Evolutionary conservation across 805 yeast species (phyloP).

Genomic region (Ogataea pini): DNA sequence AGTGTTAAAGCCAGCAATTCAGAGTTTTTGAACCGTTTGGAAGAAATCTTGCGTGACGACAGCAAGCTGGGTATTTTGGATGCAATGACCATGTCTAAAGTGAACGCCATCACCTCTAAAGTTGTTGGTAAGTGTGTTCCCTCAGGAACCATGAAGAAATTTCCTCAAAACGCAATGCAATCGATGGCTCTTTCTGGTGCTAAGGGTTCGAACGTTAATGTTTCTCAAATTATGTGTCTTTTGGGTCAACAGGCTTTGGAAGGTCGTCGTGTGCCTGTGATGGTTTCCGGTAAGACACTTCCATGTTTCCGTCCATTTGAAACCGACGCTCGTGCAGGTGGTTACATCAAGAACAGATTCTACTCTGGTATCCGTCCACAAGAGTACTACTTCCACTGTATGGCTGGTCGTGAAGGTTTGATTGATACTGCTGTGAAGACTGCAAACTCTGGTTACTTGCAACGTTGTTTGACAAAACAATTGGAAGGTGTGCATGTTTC

Average conservation of each 20-base stretch:
- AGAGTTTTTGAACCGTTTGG: slow-evolving; percentile 84
- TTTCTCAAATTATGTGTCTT: slow-evolving; percentile 98
- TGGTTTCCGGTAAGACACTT: slow-evolving; percentile 96
- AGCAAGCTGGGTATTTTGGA: slow-evolving; percentile 89
- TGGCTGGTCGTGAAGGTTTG: slow-evolving; percentile 99
- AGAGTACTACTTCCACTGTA: slow-evolving; percentile 99
- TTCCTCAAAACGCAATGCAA: slow-evolving; percentile 97
- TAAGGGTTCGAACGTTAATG: slow-evolving; percentile 97
- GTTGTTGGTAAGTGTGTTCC: slow-evolving; percentile 96
- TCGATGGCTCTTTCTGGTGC: slow-evolving; percentile 99
- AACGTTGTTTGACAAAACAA: slow-evolving; percentile 97
- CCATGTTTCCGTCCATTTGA: slow-evolving; percentile 97
- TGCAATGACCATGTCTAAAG: slow-evolving; percentile 93
- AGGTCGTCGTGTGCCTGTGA: slow-evolving; percentile 98
- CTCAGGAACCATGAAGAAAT: slow-evolving; percentile 90
- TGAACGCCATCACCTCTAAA: slow-evolving; percentile 87
- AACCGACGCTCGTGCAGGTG: slow-evolving; percentile 98
- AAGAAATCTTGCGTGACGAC: slow-evolving; percentile 93
- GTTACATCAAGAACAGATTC: slow-evolving; percentile 94
- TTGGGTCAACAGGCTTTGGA: slow-evolving; percentile 98
- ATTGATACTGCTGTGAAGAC: slow-evolving; percentile 99
- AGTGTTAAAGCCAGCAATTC: slow-evolving; percentile 51
- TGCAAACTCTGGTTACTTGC: slow-evolving; percentile 96
- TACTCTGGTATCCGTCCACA: slow-evolving; percentile 97
- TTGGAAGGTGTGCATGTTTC: slow-evolving; percentile 94